Percentiles rank a stretch among this genome's conserved stretches.
phyloP scores from a whole-genome alignment of 1,284 basidiomycete genomes.

The Irpex sp. region DNA sequence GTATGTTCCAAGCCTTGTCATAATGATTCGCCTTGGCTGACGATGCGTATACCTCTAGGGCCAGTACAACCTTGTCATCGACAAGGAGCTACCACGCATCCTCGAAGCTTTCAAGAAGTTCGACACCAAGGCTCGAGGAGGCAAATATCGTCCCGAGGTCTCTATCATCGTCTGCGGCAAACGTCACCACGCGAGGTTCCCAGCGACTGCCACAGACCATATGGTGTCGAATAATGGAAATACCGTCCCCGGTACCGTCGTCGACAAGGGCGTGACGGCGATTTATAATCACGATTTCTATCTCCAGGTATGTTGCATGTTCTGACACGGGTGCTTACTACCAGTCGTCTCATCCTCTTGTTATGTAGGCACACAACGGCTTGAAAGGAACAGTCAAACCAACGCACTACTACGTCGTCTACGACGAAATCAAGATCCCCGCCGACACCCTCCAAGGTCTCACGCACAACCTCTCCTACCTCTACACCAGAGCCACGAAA shows the following conservation, averaged over 20 bases:
- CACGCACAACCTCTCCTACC: slow-evolving; percentile 58
- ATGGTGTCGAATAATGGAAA: slow-evolving; percentile 61
- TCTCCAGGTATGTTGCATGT: slow-evolving; percentile 43
- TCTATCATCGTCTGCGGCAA: slow-evolving; percentile 78
- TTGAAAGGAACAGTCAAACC: slow-evolving; percentile 62
- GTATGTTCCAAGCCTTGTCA: slow-evolving; percentile 29
- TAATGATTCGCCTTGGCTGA: too few relatives aligned
- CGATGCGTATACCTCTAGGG: slow-evolving; percentile 37
- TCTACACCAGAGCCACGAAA: slow-evolving; percentile 74
- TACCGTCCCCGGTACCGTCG: slow-evolving; percentile 69
- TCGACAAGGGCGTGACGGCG: slow-evolving; percentile 70
- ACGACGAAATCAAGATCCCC: slow-evolving; percentile 62
- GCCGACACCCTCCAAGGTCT: slow-evolving; percentile 70
- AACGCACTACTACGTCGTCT: slow-evolving; percentile 73
- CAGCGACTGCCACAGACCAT: slow-evolving; percentile 42
- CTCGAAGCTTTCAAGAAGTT: slow-evolving; percentile 54
- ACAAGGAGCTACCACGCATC: slow-evolving; percentile 56
- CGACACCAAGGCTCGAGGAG: slow-evolving; percentile 31
- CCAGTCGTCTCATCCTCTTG: too few relatives aligned
- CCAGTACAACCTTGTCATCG: slow-evolving; percentile 58
- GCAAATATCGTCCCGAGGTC: slow-evolving; percentile 52
- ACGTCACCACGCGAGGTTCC: slow-evolving; percentile 73
- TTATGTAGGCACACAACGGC: slow-evolving; percentile 27
- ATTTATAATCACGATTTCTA: slow-evolving; percentile 77
- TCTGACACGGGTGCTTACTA: too few relatives aligned